Percentiles rank a stretch among this genome's conserved stretches.
Evolutionary conservation across 208 protist genomes (phyloP).

Genomic region (Crithidia brevicula): DNA sequence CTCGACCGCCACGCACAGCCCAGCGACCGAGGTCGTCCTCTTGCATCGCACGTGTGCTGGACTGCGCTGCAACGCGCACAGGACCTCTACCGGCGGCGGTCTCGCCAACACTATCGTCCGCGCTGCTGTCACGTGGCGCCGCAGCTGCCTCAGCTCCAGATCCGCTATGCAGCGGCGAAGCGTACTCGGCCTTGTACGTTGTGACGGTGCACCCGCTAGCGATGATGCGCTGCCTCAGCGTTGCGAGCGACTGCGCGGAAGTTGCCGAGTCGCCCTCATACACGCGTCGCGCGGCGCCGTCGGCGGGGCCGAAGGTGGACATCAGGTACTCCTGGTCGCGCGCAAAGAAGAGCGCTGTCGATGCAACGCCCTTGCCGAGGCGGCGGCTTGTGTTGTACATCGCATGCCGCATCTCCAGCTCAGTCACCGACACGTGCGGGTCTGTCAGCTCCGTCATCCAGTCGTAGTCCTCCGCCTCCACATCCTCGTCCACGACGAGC

Average conservation of each 20-base stretch:
- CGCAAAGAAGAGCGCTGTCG: constrained; percentile 80
- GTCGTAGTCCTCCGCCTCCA: constrained; percentile 64
- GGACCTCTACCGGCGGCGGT: neutral
- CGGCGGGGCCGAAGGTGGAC: constrained; percentile 41
- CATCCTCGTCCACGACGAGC: constrained; percentile 75
- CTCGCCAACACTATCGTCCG: neutral
- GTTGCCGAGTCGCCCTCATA: constrained; percentile 61
- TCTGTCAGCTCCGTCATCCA: constrained; percentile 56
- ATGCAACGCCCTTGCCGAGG: constrained; percentile 10
- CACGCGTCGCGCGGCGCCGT: constrained; percentile 30
- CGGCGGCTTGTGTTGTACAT: constrained; percentile 62
- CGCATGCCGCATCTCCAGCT: constrained; percentile 95
- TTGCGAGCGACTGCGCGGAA: constrained; percentile 37
- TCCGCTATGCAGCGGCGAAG: neutral
- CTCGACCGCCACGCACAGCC: constrained; percentile 24
- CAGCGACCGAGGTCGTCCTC: constrained; percentile 30
- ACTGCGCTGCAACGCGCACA: neutral
- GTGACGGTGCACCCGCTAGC: constrained; percentile 37
- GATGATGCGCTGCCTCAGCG: constrained; percentile 43
- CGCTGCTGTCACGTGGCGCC: neutral
- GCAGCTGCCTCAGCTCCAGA: neutral
- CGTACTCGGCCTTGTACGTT: constrained; percentile 59
- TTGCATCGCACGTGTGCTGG: constrained; percentile 20
- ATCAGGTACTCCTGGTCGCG: constrained; percentile 52
- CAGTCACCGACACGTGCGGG: constrained; percentile 90